Base-by-base conservation (phyloP, 768 basidiomycete genomes). In the Termitomyces sp. region DNA sequence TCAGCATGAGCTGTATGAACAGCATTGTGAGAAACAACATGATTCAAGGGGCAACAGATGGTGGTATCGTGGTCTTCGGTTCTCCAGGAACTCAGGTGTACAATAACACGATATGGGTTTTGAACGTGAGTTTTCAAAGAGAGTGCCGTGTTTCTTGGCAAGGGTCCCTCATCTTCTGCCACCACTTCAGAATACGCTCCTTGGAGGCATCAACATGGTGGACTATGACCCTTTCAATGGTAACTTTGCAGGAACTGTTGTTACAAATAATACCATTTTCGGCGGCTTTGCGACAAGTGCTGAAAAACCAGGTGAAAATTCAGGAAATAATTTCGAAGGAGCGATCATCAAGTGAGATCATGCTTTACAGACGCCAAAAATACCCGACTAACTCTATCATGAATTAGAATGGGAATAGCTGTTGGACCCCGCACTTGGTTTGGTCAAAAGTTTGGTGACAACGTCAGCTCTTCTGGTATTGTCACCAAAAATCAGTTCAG, bases 1-100 rank as follows among this genome's bases (percentile, higher is more conserved):
- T 92, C 63, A 89, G 87, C 61, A 67, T 91, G 52, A 82, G 82
- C 60, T 92, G 89, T 66, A 71, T 69, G 59, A 82, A 85, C 66
- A 76, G 79, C 58, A 58, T 81, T 38, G 74, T 91, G 33, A 79
- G 77, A 60, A 83, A 86, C 60, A 92, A 91, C 68, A 76, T 83
- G 74, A 71, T 92, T 46, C 76, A 82, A 60, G 83, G 82, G 54
- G 78, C 90, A 9, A 91, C 90, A 0, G 90, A 91, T 62, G 90
- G 90, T 8, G 89, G 84, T 6, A 88, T 91, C 46, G 67, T 92
- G 89, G 88, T 92, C 0, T 91, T 92, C 62, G 90, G 89, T 21
- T 71, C 87, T 3, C 87, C 88, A 6, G 89, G 89, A 0, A 83
- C 82, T 3, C 75, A 80, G 53, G 82, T 91, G 15, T 81, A 85